Conservation (phyloP, 345 rosid genomes). For the Citrus unshiu region DNA sequence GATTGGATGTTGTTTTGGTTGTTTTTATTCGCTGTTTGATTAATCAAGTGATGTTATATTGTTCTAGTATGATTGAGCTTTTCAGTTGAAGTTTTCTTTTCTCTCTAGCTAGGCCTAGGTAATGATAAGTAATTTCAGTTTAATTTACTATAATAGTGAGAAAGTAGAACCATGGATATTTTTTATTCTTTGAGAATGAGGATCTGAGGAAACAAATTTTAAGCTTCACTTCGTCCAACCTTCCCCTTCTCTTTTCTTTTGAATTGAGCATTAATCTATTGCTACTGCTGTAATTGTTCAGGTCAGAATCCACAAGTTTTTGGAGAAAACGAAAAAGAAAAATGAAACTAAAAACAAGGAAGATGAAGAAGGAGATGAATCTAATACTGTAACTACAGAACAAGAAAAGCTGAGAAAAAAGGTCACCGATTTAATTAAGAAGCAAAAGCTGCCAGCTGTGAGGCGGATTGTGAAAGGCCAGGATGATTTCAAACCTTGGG, state of each 20-base stretch:
- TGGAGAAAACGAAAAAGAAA: slow-evolving; percentile 77
- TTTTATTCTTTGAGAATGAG: neutral
- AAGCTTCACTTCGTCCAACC: neutral
- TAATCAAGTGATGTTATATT: neutral
- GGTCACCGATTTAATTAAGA: slow-evolving; percentile 72
- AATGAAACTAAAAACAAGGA: slow-evolving; percentile 34
- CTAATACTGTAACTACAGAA: slow-evolving; percentile 35
- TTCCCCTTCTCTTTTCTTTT: neutral
- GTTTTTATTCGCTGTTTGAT: slow-evolving; percentile 6
- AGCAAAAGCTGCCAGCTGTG: slow-evolving; percentile 76
- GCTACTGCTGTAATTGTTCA: slow-evolving; percentile 28
- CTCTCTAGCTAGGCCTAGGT: neutral
- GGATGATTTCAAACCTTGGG: slow-evolving; percentile 74
- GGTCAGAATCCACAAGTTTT: slow-evolving; percentile 69
- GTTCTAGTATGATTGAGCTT: neutral
- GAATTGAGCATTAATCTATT: slow-evolving; percentile 7
- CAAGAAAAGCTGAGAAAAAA: slow-evolving; percentile 69
- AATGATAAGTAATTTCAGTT: neutral
- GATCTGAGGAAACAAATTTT: neutral
- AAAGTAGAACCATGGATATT: neutral
- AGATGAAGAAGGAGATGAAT: slow-evolving; percentile 35
- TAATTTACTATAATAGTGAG: neutral
- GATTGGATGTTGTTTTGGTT: slow-evolving; percentile 5
- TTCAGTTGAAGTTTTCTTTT: neutral
- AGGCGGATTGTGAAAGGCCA: slow-evolving; percentile 72